Evolutionary conservation across 2,329 filamentous ascomycete genomes (phyloP).

Genomic region (Paecilomyces variotii): DNA sequence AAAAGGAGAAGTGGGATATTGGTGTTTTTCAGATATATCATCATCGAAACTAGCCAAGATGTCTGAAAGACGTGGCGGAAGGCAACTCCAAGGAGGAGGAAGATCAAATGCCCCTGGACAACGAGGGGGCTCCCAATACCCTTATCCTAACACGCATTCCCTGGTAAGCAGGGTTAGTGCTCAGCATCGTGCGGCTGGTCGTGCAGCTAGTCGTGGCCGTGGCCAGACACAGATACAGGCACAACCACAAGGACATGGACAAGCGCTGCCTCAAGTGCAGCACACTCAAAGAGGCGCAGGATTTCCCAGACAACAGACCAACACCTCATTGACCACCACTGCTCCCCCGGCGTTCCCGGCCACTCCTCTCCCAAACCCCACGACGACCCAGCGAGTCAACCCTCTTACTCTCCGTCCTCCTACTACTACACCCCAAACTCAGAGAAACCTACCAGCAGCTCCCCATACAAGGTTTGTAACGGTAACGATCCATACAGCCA

Average conservation of each 20-base stretch:
- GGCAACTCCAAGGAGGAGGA: neutral
- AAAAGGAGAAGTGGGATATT: neutral
- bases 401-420: constrained; percentile 2
- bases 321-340: neutral
- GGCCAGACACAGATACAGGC: neutral
- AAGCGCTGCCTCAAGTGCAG: neutral
- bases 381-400: neutral
- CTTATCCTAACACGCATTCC: neutral
- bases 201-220: neutral
- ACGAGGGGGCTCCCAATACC: neutral
- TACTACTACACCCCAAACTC: constrained; percentile 1
- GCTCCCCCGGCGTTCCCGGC: neutral
- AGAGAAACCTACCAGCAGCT: neutral
- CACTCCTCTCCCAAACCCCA: neutral
- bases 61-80: neutral
- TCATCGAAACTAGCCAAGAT: neutral
- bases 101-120: neutral
- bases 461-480: constrained; percentile 14
- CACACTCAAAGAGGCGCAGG: neutral
- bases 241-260: neutral
- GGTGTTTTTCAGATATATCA: neutral
- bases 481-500: constrained; percentile 25
- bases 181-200: neutral
- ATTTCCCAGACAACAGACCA: neutral
- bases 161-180: neutral